Conservation (phyloP, 192 early-diverging fungal genomes). For the Haplosporangium gracile region DNA sequence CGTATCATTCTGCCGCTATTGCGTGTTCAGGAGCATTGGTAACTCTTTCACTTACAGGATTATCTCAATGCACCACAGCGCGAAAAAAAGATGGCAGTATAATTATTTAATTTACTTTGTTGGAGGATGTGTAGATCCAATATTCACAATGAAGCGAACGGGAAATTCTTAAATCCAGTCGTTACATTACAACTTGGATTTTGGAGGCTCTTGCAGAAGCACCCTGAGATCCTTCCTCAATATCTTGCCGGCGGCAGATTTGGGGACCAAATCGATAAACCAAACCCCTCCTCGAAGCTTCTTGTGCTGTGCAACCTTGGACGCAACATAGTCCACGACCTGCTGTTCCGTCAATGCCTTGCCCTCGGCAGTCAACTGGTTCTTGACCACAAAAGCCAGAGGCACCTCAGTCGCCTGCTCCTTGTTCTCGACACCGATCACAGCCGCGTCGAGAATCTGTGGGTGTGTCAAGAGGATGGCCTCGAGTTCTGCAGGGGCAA, state of each 20-base stretch:
- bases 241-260: slow-evolving; percentile 84
- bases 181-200: background rate
- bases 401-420: slow-evolving; percentile 80
- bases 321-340: slow-evolving; percentile 64
- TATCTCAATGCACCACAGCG: too few species aligned
- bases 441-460: slow-evolving; percentile 72
- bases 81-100: too few species aligned
- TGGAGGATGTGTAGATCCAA: too few species aligned
- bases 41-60: too few species aligned
- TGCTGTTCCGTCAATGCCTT: slow-evolving; percentile 26
- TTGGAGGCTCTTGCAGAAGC: background rate
- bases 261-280: slow-evolving; percentile 78
- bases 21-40: background rate
- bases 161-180: too few species aligned
- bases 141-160: too few species aligned
- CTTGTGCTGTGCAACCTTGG: slow-evolving; percentile 77
- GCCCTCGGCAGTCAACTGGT: slow-evolving; percentile 46
- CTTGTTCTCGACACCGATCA: slow-evolving; percentile 71
- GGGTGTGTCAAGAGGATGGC: slow-evolving; percentile 76
- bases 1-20: background rate
- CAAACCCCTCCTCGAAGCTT: slow-evolving; percentile 78
- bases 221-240: slow-evolving; percentile 70
- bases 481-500: slow-evolving; percentile 90
- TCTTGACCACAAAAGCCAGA: slow-evolving; percentile 76
- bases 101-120: too few species aligned